A percentile compares a stretch with the other conserved stretches of the same genome.
Conservation (phyloP, 441 rosid genomes). For the Gossypium armourianum region DNA sequence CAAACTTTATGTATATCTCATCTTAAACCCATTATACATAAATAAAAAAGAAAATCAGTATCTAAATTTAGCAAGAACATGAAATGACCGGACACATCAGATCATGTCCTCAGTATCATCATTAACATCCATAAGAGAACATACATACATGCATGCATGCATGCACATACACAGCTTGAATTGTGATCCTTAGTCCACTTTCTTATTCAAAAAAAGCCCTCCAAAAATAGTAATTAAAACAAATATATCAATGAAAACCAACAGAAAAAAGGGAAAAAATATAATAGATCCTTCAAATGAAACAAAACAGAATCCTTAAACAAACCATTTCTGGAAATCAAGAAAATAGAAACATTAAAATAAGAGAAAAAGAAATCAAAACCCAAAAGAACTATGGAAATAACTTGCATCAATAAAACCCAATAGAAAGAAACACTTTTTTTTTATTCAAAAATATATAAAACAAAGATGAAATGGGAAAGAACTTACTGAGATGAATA, state of each 20-base stretch:
- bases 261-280: not conserved
- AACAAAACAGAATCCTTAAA: not conserved
- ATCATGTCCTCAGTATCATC: not conserved
- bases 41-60: not conserved
- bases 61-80: not conserved
- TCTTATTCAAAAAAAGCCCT: not conserved
- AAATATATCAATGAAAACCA: not conserved
- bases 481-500: constrained; percentile 16
- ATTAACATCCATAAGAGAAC: not conserved
- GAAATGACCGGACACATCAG: not conserved
- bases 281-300: not conserved
- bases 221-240: not conserved
- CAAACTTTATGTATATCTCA: not conserved
- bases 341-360: not conserved
- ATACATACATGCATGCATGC: constrained; percentile 26
- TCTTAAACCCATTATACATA: not conserved
- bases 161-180: constrained; percentile 6
- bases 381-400: not conserved
- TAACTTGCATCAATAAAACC: not conserved
- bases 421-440: not conserved
- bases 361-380: not conserved
- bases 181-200: not conserved
- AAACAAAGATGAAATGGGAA: not conserved
- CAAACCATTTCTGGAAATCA: not conserved
- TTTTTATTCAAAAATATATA: not conserved